Base-by-base conservation (phyloP, 1,284 basidiomycete species). In the Apiotrichum veenhuisii region DNA sequence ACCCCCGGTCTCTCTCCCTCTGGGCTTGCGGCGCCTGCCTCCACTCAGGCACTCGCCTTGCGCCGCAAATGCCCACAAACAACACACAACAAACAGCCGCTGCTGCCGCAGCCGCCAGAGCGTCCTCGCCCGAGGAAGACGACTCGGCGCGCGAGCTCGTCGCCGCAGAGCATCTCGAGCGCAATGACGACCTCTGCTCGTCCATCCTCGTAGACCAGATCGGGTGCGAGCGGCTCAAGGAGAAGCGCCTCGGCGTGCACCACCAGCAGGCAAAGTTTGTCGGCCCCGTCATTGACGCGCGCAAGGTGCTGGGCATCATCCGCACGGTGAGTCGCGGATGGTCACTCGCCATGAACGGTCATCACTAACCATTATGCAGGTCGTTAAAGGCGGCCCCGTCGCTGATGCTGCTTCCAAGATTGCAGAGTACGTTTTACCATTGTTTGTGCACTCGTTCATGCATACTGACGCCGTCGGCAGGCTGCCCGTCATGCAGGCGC, bases 141-240 rank as follows among this genome's bases (percentile, higher is more conserved):
- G 40, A 41, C 37, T 36, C 33, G 38, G 34, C 52, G 1, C 23
- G 18, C 18, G 36, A 57, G 26, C 45, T 62, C 40, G 62, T 64
- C 45, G 69, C 70, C 5, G 75, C 75, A 17, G 72, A 76, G 47
- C 72, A 77, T 44, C 64, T 77, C 1, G 72, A 70, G 20, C 64
- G 64, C 12, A 74, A 77, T 55, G 76, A 77, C 58, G 76, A 77
- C 61, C 62, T 77, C 4, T 65, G 76, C 30, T 68, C 65, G 2
- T 75, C 68, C 62, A 67, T 77, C n/a, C 62, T 77, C 34, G 69
- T 77, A n/a, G 73, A 76, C 57, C 70, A 74, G 58, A 63, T 75
- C 3, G 73, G 69, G 2, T 73, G 70, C 4, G 67, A 65, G 53
- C 23, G n/a, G 15, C 54, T 50, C 2, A 26, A 25, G 14, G 69